Evolutionary conservation across 495 filamentous ascomycete species (phyloP).

Genomic region (Trichoderma parareesei): DNA sequence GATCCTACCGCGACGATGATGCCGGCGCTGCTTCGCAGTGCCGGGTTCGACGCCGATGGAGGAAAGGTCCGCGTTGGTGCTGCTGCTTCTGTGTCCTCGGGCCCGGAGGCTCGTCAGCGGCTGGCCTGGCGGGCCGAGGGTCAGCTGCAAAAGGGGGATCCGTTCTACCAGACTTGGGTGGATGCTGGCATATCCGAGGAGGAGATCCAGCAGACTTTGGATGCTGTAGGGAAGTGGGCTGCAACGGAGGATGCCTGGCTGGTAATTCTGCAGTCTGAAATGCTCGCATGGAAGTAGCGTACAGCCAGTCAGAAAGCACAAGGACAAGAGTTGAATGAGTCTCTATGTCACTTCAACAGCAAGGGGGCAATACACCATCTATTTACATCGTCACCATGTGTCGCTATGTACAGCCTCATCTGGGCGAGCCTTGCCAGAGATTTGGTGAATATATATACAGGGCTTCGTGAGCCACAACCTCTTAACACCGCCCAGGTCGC

Average conservation of each 20-base stretch:
- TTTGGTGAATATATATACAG: neutral
- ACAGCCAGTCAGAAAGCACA: neutral
- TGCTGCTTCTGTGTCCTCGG: constrained; percentile 23
- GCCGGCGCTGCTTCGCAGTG: constrained; percentile 24
- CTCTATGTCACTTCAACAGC: neutral
- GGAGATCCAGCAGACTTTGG: constrained; percentile 27
- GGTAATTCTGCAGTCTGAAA: constrained; percentile 28
- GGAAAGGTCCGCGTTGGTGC: constrained; percentile 26
- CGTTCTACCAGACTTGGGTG: constrained; percentile 30
- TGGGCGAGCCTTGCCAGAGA: neutral
- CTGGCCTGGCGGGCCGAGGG: constrained; percentile 23
- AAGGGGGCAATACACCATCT: neutral
- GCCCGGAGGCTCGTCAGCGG: constrained; percentile 23
- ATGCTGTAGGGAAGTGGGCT: constrained; percentile 25
- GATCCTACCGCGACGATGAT: constrained; percentile 23
- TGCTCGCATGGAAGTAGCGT: constrained; percentile 32
- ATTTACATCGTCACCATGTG: neutral
- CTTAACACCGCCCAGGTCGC: neutral
- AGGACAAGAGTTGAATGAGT: neutral
- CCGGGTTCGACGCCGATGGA: constrained; percentile 27
- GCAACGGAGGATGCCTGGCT: constrained; percentile 34
- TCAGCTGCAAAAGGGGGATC: constrained; percentile 26
- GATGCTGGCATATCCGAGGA: constrained; percentile 28
- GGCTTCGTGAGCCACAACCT: neutral
- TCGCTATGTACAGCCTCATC: neutral